Evolutionary conservation across 2,329 filamentous ascomycete species (phyloP).

Genomic region (Arachnopeziza araneosa): DNA sequence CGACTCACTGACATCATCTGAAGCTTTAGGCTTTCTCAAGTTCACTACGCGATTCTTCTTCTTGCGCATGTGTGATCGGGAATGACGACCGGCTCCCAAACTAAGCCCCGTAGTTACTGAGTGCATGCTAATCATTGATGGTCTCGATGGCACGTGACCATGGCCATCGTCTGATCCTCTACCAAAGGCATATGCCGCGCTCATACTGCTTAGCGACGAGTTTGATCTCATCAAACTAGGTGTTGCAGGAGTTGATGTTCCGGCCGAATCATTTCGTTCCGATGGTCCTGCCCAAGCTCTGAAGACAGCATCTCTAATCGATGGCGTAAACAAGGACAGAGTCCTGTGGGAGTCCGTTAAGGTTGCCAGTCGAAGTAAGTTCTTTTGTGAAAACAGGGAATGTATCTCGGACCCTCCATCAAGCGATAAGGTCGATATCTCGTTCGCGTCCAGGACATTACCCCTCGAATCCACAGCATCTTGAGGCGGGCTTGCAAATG

Average conservation of each 20-base stretch:
- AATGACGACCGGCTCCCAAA: constrained; percentile 52
- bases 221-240: constrained; percentile 55
- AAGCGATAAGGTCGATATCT: constrained; percentile 71
- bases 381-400: constrained; percentile 93
- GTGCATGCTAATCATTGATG: constrained; percentile 57
- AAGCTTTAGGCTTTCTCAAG: constrained; percentile 55
- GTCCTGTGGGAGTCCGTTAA: constrained; percentile 87
- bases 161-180: constrained; percentile 58
- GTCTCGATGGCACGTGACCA: constrained; percentile 52
- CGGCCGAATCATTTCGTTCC: constrained; percentile 58
- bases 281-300: constrained; percentile 81
- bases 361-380: constrained; percentile 74
- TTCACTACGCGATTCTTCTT: constrained; percentile 83
- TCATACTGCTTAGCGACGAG: constrained; percentile 54
- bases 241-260: constrained; percentile 31
- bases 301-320: constrained; percentile 86
- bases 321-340: constrained; percentile 82
- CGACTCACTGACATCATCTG: constrained; percentile 45
- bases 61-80: constrained; percentile 62
- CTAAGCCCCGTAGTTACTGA: constrained; percentile 58
- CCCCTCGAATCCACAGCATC: constrained; percentile 79
- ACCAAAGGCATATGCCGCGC: constrained; percentile 68
- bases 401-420: constrained; percentile 78
- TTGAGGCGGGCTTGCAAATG: constrained; percentile 73
- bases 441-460: constrained; percentile 67